Base-by-base conservation (phyloP, 352 stramenopile genomes). In the Elongisporangium undulatum region DNA sequence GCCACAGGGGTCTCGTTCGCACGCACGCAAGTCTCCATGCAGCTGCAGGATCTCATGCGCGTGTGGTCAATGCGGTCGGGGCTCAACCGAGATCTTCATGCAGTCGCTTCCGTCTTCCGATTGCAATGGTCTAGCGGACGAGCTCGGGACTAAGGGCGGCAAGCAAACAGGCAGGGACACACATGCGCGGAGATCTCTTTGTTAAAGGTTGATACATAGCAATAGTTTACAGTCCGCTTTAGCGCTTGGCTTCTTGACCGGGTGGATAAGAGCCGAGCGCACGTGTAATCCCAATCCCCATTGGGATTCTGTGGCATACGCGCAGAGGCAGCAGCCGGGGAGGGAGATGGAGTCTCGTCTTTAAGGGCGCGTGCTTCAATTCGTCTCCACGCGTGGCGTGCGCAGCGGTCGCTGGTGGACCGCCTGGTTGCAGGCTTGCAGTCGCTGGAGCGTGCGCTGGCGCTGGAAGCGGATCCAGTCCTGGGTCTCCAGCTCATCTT, bases 391-490 rank as follows among this genome's bases (percentile, higher is more conserved):
- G 34, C 34, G 34, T 12, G 9, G 34, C 34, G 34, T 17, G 34
- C 34, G 34, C 34, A 45, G 9, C 34, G 7, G 34, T 45, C 34
- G 34, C 34, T 45, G 34, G 12, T 45, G 34, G 5, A 4, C 34
- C 34, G 34, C 12, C 12, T 63, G 68, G 51, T 71, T 69, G n/a
- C 73, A 73, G 22, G 73, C 68, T 41, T 74, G 74, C 41, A 86
- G 66, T 48, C 73, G 75, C 67, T 61, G 72, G 41, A 82, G 69
- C 29, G 71, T 64, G 49, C 77, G 74, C 72, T 72, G 72, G 54
- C 77, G 77, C 74, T 87, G 71, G 67, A 82, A 82, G 50, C 70
- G 64, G 55, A 81, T 78, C 72, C 72, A 87, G 41, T 79, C 72
- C 50, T 75, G 68, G 20, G 74, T 81, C 61, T 85, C 73, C 49